These are phyloP conservation scores for Starmerella floris DNA, from an alignment of 805 yeast species.

Conservation along the genomic window DNA sequence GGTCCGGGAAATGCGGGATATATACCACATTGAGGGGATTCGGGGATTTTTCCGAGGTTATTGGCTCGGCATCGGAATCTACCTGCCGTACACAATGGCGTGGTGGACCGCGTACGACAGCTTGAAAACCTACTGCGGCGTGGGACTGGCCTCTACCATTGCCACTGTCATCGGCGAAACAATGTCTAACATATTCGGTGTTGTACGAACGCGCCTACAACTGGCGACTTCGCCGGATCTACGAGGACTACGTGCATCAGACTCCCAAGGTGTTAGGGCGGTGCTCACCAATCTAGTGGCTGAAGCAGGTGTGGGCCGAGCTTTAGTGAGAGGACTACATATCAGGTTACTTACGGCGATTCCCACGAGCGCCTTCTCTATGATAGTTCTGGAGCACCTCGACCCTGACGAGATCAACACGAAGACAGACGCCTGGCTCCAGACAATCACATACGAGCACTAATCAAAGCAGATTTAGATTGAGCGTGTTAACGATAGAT, in stretches of 20 bases:
- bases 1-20: constrained; percentile 16
- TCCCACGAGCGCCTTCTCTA: constrained; percentile 28
- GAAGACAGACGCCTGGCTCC: background rate
- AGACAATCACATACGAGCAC: too few relatives aligned
- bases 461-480: too few relatives aligned
- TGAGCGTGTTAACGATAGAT: too few relatives aligned
- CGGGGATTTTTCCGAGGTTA: constrained; percentile 66
- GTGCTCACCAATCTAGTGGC: constrained; percentile 27
- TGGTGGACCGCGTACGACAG: constrained; percentile 29
- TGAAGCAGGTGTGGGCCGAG: constrained; percentile 27
- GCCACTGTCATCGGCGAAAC: constrained; percentile 28
- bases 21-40: constrained; percentile 52
- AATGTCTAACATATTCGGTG: constrained; percentile 28
- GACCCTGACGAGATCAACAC: constrained; percentile 24
- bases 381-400: constrained; percentile 29
- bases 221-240: constrained; percentile 29
- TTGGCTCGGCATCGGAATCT: constrained; percentile 30
- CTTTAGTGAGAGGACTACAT: constrained; percentile 28
- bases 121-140: constrained; percentile 1
- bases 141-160: constrained; percentile 25
- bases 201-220: constrained; percentile 32
- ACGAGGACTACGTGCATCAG: constrained; percentile 27
- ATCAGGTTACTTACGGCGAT: constrained; percentile 27
- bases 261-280: constrained; percentile 22
- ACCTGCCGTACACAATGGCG: constrained; percentile 28